These are phyloP conservation scores for Jacaranda copaia DNA, from an alignment of 257 asterid species.

Conservation along the genomic window DNA sequence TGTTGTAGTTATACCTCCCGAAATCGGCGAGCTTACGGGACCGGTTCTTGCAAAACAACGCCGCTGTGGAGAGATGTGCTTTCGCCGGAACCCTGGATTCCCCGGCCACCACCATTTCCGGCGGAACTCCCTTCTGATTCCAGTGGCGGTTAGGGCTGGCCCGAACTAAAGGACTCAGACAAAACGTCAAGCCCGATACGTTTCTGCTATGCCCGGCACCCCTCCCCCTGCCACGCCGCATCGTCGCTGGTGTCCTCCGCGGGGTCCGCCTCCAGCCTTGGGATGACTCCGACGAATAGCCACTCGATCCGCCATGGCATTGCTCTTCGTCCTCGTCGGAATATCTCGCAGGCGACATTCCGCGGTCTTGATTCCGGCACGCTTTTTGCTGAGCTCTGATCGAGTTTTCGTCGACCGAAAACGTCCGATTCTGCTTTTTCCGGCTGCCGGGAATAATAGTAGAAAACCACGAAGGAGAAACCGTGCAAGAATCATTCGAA, in stretches of 20 bases:
- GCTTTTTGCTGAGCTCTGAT: conserved; percentile 41
- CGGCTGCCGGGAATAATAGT: conserved; percentile 52
- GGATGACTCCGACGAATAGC: conserved; percentile 74
- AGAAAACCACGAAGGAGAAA: conserved; percentile 66
- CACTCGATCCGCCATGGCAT: conserved; percentile 72
- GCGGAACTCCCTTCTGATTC: conserved; percentile 68
- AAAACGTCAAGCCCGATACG: conserved; percentile 64
- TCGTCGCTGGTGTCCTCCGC: conserved; percentile 55
- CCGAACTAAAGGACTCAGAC: conserved; percentile 84
- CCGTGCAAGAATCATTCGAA: conserved; percentile 37
- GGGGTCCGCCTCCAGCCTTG: conserved; percentile 79
- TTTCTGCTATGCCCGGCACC: conserved; percentile 44
- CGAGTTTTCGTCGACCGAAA: conserved; percentile 55
- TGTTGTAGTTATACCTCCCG: conserved; percentile 63
- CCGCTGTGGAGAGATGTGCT: conserved; percentile 48
- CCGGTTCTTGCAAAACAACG: conserved; percentile 78
- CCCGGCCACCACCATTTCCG: conserved; percentile 51
- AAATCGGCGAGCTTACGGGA: conserved; percentile 91
- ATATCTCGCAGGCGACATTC: conserved; percentile 78
- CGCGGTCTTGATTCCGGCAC: conserved; percentile 62
- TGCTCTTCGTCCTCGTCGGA: conserved; percentile 69
- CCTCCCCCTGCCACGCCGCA: conserved; percentile 50
- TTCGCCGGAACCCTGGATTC: conserved; percentile 56
- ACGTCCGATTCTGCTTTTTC: conserved; percentile 60
- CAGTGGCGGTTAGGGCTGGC: conserved; percentile 73